Conservation (phyloP, 108 stramenopile species). For the Skeletonema grethae region DNA sequence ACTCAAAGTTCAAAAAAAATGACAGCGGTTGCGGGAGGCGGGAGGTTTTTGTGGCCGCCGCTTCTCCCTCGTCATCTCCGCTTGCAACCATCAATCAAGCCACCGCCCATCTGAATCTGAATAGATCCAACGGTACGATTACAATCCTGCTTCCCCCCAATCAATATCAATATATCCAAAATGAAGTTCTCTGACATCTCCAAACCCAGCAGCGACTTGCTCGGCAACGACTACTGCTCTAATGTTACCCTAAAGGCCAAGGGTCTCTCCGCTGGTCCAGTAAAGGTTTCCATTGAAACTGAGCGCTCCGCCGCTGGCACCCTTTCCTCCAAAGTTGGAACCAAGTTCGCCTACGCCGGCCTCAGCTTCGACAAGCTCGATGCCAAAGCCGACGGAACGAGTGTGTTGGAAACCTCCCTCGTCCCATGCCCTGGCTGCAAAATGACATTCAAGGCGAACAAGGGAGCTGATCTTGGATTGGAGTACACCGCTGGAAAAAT, state of each 20-base stretch:
- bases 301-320: slow-evolving; percentile 72
- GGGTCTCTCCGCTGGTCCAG: slow-evolving; percentile 78
- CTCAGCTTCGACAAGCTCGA: slow-evolving; percentile 90
- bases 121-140: not conserved
- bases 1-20: not conserved
- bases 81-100: not conserved
- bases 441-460: slow-evolving; percentile 88
- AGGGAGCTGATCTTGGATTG: slow-evolving; percentile 87
- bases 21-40: not conserved
- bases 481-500: slow-evolving; percentile 86
- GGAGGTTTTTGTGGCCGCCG: not conserved
- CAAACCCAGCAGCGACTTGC: slow-evolving; percentile 83
- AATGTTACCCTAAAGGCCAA: slow-evolving; percentile 87
- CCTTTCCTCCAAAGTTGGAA: slow-evolving; percentile 84
- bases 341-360: slow-evolving; percentile 89
- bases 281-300: slow-evolving; percentile 89
- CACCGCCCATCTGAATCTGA: too few relatives aligned
- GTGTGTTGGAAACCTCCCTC: slow-evolving; percentile 86
- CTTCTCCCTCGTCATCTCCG: too few relatives aligned
- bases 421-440: slow-evolving; percentile 72
- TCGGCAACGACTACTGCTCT: slow-evolving; percentile 88
- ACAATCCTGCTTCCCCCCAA: not conserved
- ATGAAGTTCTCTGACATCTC: slow-evolving; percentile 87
- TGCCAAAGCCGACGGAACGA: slow-evolving; percentile 81
- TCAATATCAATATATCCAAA: not conserved